phyloP scores from a whole-genome alignment of 2,329 filamentous ascomycete species.

The Xylariaceae sp. region DNA sequence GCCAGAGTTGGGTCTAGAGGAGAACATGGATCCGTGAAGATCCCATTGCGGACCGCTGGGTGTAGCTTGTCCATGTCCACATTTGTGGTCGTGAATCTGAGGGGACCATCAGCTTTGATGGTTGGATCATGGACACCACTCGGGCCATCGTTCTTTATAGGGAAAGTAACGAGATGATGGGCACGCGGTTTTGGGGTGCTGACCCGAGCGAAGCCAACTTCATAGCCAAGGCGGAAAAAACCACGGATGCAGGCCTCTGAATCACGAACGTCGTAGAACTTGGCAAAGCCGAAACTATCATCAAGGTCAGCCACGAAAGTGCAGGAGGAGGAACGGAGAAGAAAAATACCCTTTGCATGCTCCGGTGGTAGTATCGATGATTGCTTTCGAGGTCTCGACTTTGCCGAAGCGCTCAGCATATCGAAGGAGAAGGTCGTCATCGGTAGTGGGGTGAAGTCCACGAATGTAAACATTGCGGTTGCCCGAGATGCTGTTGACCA shows the following conservation, averaged over 20 bases:
- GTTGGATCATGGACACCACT: background rate
- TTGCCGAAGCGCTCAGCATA: constrained; percentile 87
- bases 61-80: too few relatives aligned
- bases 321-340: constrained; percentile 1
- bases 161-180: constrained; percentile 3
- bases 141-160: background rate
- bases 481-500: constrained; percentile 85
- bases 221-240: constrained; percentile 91
- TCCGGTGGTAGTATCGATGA: constrained; percentile 89
- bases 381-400: constrained; percentile 96
- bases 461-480: constrained; percentile 99
- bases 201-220: constrained; percentile 94
- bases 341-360: constrained; percentile 88
- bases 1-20: too few relatives aligned
- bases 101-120: background rate
- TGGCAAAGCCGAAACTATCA: constrained; percentile 89
- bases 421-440: constrained; percentile 78
- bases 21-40: too few relatives aligned
- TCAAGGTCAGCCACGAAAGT: constrained; percentile 25
- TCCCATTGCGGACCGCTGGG: too few relatives aligned
- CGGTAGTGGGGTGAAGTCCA: constrained; percentile 90
- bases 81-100: constrained; percentile 1
- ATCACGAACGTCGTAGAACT: constrained; percentile 81
- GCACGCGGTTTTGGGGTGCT: constrained; percentile 27
- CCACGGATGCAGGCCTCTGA: constrained; percentile 95